Evolutionary conservation across 768 basidiomycete genomes (phyloP).

Genomic region (Pisolithus microcarpus): DNA sequence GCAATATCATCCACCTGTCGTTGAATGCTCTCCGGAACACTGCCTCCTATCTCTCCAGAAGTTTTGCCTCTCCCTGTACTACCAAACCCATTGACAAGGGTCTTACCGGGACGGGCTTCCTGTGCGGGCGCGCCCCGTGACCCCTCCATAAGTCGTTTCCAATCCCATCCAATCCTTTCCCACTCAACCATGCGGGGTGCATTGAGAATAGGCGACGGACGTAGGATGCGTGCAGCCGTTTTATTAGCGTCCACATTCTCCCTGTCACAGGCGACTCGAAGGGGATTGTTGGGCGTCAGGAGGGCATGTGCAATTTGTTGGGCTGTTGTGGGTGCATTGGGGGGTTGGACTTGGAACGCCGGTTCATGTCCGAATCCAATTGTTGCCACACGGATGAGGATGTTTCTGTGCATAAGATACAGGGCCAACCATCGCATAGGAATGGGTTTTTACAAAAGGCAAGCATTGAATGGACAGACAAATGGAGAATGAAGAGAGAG

Average conservation of each 20-base stretch:
- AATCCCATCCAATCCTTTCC: constrained; percentile 14
- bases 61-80: not conserved
- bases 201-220: constrained; percentile 3
- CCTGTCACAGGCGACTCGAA: constrained; percentile 19
- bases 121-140: not conserved
- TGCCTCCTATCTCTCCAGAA: not conserved
- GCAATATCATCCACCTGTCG: constrained; percentile 4
- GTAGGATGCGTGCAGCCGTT: constrained; percentile 12
- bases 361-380: constrained; percentile 43
- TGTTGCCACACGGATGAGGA: constrained; percentile 43
- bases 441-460: not conserved
- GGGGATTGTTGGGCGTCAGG: constrained; percentile 17
- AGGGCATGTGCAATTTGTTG: constrained; percentile 41
- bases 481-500: constrained; percentile 9
- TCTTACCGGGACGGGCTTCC: not conserved
- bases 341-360: constrained; percentile 39
- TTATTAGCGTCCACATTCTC: constrained; percentile 20
- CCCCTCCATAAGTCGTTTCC: constrained; percentile 12
- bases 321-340: constrained; percentile 33
- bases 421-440: not conserved
- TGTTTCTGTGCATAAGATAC: constrained; percentile 29
- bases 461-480: not conserved
- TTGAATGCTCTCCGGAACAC: not conserved
- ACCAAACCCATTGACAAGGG: not conserved
- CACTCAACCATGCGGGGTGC: constrained; percentile 12